Conservation (phyloP, 208 protist species). For the Crithidia expoeki region DNA sequence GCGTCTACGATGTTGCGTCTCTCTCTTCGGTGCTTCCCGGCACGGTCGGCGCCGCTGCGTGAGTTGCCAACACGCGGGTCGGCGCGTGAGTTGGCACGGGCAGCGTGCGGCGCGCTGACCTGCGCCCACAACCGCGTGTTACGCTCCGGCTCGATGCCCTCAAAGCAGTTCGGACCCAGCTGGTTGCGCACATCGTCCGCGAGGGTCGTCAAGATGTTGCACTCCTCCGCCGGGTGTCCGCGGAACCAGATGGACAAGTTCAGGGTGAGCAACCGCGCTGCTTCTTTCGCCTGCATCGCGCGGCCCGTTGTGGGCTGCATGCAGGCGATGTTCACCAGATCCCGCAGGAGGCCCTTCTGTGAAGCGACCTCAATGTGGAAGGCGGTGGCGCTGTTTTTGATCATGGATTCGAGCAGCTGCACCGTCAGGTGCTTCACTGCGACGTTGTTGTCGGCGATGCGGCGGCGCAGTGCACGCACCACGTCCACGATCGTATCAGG, state of each 20-base stretch:
- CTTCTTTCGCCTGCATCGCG: slow-evolving; percentile 58
- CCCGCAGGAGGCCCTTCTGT: slow-evolving; percentile 82
- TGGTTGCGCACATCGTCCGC: slow-evolving; percentile 65
- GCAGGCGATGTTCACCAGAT: slow-evolving; percentile 73
- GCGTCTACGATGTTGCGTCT: slow-evolving; percentile 52
- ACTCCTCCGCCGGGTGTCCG: slow-evolving; percentile 60
- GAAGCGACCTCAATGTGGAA: slow-evolving; percentile 73
- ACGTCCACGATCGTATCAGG: slow-evolving; percentile 66
- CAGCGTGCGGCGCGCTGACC: background rate
- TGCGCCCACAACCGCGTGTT: slow-evolving; percentile 34
- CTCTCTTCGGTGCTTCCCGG: slow-evolving; percentile 12
- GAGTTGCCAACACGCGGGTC: background rate
- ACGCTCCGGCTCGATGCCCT: slow-evolving; percentile 63
- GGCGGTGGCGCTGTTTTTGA: slow-evolving; percentile 60
- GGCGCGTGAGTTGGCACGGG: background rate
- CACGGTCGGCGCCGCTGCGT: background rate
- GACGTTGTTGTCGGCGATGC: slow-evolving; percentile 62
- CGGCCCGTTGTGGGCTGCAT: slow-evolving; percentile 46
- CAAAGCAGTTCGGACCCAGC: slow-evolving; percentile 73
- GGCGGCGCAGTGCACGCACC: slow-evolving; percentile 76
- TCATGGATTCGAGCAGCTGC: slow-evolving; percentile 63
- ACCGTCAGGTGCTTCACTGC: slow-evolving; percentile 79
- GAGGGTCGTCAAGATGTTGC: slow-evolving; percentile 68
- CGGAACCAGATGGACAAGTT: slow-evolving; percentile 89
- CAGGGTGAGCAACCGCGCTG: slow-evolving; percentile 70